Evolutionary conservation across 495 filamentous ascomycete species (phyloP), one percentile per base, ranked within the genome.

Genomic region (Trypethelium eluteriae): DNA sequence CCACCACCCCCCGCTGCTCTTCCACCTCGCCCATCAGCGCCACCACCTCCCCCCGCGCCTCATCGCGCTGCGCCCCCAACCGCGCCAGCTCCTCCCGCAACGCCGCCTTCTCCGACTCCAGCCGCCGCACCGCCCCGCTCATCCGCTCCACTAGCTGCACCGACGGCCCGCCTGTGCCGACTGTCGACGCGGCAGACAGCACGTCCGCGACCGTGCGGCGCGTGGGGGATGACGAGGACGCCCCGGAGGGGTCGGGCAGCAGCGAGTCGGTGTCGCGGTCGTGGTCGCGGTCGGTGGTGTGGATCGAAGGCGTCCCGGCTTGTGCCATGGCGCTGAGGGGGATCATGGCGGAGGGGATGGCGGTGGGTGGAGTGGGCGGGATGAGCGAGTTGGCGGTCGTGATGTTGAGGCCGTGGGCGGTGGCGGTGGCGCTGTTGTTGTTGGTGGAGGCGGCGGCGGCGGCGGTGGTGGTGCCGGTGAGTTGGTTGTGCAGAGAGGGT

Each of bases 81-180:
- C 93, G 82, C 0, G 84, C 80, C 62, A 97, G 80, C 73, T 98
- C 95, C 70, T 98, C 94, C 73, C 88, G 88, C 34, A 84, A 84
- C 3, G 87, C 88, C 18, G 92, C 88, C 70, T 93, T 93, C 72
- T 98, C 95, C 67, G 87, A 90, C 73, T 98, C 95, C 0, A 98
- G 80, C 3, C 93, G 85, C 38, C 94, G 88, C 34, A 99, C 91
- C 1, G 92, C 89, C 44, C 93, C 90, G 69, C 88, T 91, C 93
- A 99, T 96, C 56, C 95, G 88, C 76, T 98, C 94, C 4, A 99
- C 92, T 0, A 99, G 83, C 75, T 98, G 94, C 2, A 99, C 93
- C 2, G 89, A 93, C 3, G 94, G 94, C 0, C 94, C 94, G 2
- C 90, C 94, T 18, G 90, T 91, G 14, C 90, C 94, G 39, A 70